Conservation (phyloP, 306 rosid species). For the Prunus persica region DNA sequence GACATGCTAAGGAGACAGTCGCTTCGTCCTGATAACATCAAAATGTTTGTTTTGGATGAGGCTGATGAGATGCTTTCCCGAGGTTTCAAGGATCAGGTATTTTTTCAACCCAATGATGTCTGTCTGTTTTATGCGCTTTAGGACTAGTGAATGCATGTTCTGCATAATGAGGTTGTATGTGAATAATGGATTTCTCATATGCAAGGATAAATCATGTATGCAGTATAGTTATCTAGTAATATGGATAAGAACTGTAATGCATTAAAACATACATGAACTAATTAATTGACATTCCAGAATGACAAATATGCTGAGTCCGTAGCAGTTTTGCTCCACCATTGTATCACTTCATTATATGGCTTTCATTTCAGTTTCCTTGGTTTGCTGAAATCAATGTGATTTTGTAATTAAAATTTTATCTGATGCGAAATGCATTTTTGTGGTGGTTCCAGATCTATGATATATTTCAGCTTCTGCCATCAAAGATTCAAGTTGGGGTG, state of each 20-base stretch:
- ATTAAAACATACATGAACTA: not conserved
- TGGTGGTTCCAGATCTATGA: constrained; percentile 62
- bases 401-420: not conserved
- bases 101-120: not conserved
- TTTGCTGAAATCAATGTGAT: not conserved
- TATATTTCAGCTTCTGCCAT: constrained; percentile 72
- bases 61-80: constrained; percentile 88
- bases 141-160: not conserved
- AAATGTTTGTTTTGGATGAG: constrained; percentile 82
- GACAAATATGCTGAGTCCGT: not conserved
- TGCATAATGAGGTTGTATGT: not conserved
- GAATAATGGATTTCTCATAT: not conserved
- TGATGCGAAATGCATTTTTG: not conserved
- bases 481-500: constrained; percentile 75
- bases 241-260: not conserved
- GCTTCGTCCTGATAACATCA: constrained; percentile 62
- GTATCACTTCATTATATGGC: not conserved
- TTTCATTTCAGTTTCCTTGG: not conserved
- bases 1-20: constrained; percentile 79
- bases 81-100: constrained; percentile 81
- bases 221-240: too few relatives aligned
- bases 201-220: not conserved
- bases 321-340: not conserved
- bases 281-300: not conserved
- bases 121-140: not conserved